These are phyloP conservation scores for Amylocarpus encephaloides DNA, from an alignment of 2,329 filamentous ascomycete species.

Conservation along the genomic window DNA sequence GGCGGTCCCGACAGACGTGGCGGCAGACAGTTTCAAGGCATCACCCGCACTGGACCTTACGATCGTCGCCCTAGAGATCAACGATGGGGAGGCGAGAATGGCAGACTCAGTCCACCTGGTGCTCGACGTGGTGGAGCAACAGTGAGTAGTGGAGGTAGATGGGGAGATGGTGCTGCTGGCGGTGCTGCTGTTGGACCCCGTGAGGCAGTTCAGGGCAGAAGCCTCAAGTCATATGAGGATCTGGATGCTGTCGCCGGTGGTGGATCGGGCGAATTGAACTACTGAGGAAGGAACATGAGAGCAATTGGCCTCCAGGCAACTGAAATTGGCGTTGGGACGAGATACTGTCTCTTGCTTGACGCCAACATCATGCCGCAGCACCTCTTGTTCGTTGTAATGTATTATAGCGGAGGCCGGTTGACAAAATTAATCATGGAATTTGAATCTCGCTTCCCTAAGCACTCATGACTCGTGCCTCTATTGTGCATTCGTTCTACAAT, in stretches of 20 bases:
- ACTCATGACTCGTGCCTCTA: no score
- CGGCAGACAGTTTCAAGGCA: slow-evolving; percentile 55
- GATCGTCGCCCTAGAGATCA: slow-evolving; percentile 59
- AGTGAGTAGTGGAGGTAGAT: slow-evolving; percentile 49
- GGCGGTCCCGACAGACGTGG: slow-evolving; percentile 65
- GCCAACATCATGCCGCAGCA: background rate
- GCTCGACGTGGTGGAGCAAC: slow-evolving; percentile 43
- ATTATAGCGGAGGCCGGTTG: background rate
- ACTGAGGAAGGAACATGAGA: slow-evolving; percentile 41
- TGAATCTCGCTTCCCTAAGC: no score
- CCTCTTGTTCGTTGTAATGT: background rate
- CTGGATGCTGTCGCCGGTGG: slow-evolving; percentile 75
- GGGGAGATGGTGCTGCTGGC: slow-evolving; percentile 68
- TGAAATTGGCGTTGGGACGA: slow-evolving; percentile 1
- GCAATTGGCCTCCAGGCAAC: background rate
- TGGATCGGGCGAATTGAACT: slow-evolving; percentile 82
- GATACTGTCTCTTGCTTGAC: background rate
- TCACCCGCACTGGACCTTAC: slow-evolving; percentile 61
- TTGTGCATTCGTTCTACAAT: no score
- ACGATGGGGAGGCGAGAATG: slow-evolving; percentile 41
- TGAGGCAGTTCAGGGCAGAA: slow-evolving; percentile 87
- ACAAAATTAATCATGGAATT: no score
- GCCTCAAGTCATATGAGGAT: slow-evolving; percentile 95
- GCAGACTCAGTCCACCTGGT: slow-evolving; percentile 42
- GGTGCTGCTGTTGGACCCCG: slow-evolving; percentile 74